Evolutionary conservation across 176 grass and related monocot species (phyloP), one percentile per base, ranked within the genome.

Genomic region (Hyparrhenia diplandra): DNA sequence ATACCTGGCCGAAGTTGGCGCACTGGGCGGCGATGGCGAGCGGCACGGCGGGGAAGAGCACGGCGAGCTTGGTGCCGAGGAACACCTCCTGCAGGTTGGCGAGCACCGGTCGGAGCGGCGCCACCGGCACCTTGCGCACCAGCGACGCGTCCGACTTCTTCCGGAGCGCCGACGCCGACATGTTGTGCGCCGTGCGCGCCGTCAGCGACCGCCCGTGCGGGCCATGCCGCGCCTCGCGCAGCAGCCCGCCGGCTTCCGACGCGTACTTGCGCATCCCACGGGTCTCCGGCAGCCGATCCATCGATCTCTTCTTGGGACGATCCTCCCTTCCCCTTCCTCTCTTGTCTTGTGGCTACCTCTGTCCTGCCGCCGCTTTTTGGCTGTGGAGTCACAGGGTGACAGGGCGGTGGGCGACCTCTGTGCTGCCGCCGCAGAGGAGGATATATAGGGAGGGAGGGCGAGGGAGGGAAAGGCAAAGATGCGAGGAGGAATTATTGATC

Each of bases 61-160:
- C 37, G 66, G 84, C 84, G 72, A 99, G 88, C 90, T 99, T 99
- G 83, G 96, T 99, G 74, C 88, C 93, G 36, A 99, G 82, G 83
- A 95, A 85, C 11, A 99, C 74, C 88, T 93, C 96, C 81, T 99
- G 93, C 41, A 95, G 83, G 84, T 93, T 99, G 45, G 88, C 80
- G 1, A 99, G 84, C 0, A 95, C 4, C 4, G 57, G 71, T 0
- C 89, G 75, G 6, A 99, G 77, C 64, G 85, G n/a, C 13, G 18
- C 75, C 10, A 86, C 75, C 13, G 84, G 93, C 18, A 99, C 89
- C 93, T 88, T 99, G 79, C 73, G 52, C 64, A 99, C 45, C 76
- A 99, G 65, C 31, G 82, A 66, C 34, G 62, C 76, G 65, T 91
- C 89, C 21, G 93, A 99, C 72, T 90, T 91, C 90, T 93, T 95